Base-by-base conservation (phyloP, 768 basidiomycete species). In the Macrolepiota albuminosa region DNA sequence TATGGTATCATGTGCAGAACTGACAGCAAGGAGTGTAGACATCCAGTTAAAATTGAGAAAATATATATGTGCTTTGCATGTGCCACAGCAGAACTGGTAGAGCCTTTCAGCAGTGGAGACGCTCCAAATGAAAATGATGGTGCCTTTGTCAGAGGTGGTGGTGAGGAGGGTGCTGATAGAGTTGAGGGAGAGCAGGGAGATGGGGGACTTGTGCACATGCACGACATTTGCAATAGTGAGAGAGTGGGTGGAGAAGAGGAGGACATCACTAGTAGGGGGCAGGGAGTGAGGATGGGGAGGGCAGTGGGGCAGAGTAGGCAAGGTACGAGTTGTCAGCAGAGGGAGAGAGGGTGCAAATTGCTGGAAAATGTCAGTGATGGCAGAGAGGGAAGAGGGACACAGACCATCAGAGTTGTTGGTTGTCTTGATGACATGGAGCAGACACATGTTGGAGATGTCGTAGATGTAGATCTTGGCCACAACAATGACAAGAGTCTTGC, bases 401-500 rank as follows among this genome's bases (percentile, higher is more conserved):
- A 64, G 73, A 93, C 95, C 95, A 69, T 97, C 90, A 2, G 96
- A 94, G 71, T 99, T 99, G 0, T 93, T 85, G 9, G 91, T 88
- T 0, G 97, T 98, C 77, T 99, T 96, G 48, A 98, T 95, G 43
- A 98, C 96, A 72, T 98, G 96, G 42, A 97, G 75, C 34, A 99
- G 82, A 58, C 21, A 21, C 21, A 21, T 21, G 21, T 21, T 21
- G 21, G 21, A 21, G 21, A 21, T 21, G 21, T 21, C 97, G 70
- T 98, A 98, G 53, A 98, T 94, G 77, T 99, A 99, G 49, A 99
- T 98, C 73, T 98, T 95, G 21, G 84, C 84, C 71, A 98, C 97
- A 6, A 98, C 90, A 66, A 99, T 95, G 34, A 98, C 93, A 48
- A 99, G 84, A 0, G 94, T 91, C 74, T 97, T 96, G 56, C 97